Evolutionary conservation across 129 eudicot species (phyloP).

Genomic region (Ambrosia trifida): DNA sequence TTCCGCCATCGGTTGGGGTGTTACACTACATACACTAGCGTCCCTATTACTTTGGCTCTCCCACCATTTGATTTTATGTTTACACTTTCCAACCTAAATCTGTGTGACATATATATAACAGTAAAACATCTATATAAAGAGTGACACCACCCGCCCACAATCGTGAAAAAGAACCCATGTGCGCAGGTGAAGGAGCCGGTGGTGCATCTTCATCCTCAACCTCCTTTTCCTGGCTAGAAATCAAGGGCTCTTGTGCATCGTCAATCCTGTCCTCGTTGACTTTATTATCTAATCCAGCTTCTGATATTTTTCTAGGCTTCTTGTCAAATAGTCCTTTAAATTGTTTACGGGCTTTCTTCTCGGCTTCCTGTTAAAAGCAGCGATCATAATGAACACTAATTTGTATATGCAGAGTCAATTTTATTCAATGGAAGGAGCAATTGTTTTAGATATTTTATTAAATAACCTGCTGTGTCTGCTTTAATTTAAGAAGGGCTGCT

Average conservation of each 20-base stretch:
- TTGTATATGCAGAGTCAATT: neutral
- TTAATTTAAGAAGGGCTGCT: slow-evolving; percentile 80
- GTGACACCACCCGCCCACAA: slow-evolving; percentile 44
- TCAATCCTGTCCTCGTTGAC: slow-evolving; percentile 28
- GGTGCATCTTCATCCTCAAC: slow-evolving; percentile 37
- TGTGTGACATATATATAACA: neutral
- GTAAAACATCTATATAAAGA: neutral
- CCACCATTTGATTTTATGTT: slow-evolving; percentile 56
- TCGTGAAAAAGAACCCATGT: slow-evolving; percentile 45
- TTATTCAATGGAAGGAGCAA: neutral
- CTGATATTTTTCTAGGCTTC: slow-evolving; percentile 93
- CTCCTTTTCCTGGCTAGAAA: slow-evolving; percentile 36
- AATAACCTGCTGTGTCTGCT: slow-evolving; percentile 85
- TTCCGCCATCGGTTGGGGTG: too few species aligned
- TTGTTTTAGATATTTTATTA: neutral
- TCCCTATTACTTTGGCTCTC: slow-evolving; percentile 64
- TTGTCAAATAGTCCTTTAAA: slow-evolving; percentile 96
- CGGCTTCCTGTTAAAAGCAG: slow-evolving; percentile 57
- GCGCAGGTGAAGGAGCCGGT: slow-evolving; percentile 43
- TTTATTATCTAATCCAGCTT: slow-evolving; percentile 44
- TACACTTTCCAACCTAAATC: slow-evolving; percentile 59
- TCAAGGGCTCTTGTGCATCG: slow-evolving; percentile 41
- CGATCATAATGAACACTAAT: neutral
- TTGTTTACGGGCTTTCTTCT: slow-evolving; percentile 71
- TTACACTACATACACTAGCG: too few species aligned